A percentile compares a stretch with the other conserved stretches of the same genome.
Conservation (phyloP, 2,329 filamentous ascomycete species). For the Nemania diffusa region DNA sequence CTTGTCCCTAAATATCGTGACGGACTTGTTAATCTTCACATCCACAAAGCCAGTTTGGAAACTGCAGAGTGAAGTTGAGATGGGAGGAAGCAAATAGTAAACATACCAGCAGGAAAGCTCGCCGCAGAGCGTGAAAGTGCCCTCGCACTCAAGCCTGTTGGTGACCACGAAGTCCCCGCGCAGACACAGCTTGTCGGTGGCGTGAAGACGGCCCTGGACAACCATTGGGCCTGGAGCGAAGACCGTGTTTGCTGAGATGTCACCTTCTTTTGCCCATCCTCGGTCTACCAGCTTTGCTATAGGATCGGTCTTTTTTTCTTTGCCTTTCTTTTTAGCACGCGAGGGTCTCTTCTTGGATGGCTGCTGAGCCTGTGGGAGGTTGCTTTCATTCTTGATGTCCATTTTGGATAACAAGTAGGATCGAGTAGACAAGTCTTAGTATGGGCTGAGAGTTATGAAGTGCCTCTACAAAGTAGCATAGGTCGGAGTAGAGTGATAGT, state of each 20-base stretch:
- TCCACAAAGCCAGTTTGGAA: neutral
- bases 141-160: conserved; percentile 16
- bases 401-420: neutral
- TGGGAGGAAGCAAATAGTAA: neutral
- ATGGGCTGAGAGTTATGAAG: neutral
- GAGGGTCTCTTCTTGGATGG: neutral
- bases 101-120: conserved; percentile 11
- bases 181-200: conserved; percentile 24
- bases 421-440: neutral
- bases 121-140: conserved; percentile 23
- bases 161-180: conserved; percentile 4
- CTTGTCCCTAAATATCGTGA: neutral
- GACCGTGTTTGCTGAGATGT: conserved; percentile 15
- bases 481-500: too few relatives aligned
- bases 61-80: neutral
- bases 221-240: neutral
- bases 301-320: neutral
- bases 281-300: neutral
- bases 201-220: conserved; percentile 16
- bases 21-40: neutral
- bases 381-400: neutral
- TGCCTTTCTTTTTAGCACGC: neutral
- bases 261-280: conserved; percentile 3
- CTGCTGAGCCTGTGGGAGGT: neutral
- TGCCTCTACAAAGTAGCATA: neutral